phyloP scores from a whole-genome alignment of 2,329 filamentous ascomycete genomes.

The Alternaria ethzedia region DNA sequence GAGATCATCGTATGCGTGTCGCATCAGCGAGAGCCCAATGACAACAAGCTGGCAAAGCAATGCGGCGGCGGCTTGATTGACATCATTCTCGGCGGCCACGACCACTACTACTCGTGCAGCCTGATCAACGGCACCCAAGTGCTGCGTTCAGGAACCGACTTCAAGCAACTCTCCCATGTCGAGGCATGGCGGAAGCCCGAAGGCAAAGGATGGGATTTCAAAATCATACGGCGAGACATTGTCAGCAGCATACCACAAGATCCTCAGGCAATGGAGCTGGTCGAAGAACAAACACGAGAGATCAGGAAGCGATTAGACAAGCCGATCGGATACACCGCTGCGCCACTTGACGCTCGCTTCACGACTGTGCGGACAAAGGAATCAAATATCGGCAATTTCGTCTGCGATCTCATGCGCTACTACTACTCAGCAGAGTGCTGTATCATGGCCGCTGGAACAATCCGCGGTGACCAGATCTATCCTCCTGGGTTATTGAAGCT shows the following conservation, averaged over 20 bases:
- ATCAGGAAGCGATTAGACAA: constrained; percentile 80
- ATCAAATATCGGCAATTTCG: constrained; percentile 88
- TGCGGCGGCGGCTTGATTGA: constrained; percentile 75
- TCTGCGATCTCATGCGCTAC: constrained; percentile 87
- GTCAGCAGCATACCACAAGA: constrained; percentile 72
- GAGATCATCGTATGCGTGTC: constrained; percentile 84
- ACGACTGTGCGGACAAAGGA: constrained; percentile 78
- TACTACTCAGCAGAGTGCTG: constrained; percentile 82
- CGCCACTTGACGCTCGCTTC: constrained; percentile 84
- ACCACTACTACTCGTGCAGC: constrained; percentile 84
- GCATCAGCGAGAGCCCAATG: constrained; percentile 87
- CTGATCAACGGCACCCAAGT: constrained; percentile 81
- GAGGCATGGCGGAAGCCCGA: constrained; percentile 69
- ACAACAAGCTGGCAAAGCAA: constrained; percentile 81
- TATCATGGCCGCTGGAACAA: constrained; percentile 84
- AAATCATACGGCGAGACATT: constrained; percentile 77
- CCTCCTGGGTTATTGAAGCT: constrained; percentile 77
- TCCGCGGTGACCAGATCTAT: constrained; percentile 88
- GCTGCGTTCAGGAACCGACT: constrained; percentile 87
- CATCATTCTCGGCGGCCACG: constrained; percentile 86
- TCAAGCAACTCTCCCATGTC: constrained; percentile 89
- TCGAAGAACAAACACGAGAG: constrained; percentile 72
- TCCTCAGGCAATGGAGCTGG: constrained; percentile 64
- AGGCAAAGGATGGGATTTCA: constrained; percentile 73
- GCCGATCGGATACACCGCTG: constrained; percentile 78